phyloP scores from a whole-genome alignment of 1,284 basidiomycete genomes.

The Melampsora americana region DNA sequence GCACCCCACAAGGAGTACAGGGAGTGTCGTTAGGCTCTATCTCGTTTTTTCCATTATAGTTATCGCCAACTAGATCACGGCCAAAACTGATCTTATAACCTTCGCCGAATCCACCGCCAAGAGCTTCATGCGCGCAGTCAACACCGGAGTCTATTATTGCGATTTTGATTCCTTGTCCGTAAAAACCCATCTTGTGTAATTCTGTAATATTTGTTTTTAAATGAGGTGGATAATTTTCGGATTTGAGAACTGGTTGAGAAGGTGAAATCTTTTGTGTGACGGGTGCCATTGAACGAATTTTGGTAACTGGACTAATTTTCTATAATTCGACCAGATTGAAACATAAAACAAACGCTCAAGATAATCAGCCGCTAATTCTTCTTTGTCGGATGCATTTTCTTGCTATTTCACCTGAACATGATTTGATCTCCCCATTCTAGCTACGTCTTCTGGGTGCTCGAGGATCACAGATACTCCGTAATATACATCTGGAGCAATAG shows the following conservation, averaged over 20 bases:
- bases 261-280: background rate
- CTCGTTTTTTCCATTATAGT: background rate
- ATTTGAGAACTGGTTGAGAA: background rate
- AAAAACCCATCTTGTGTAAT: slow-evolving; percentile 59
- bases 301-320: background rate
- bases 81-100: slow-evolving; percentile 65
- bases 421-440: slow-evolving; percentile 7
- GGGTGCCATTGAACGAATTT: background rate
- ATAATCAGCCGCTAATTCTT: no score
- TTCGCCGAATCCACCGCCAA: slow-evolving; percentile 65
- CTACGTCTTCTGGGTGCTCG: slow-evolving; percentile 16
- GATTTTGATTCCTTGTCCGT: slow-evolving; percentile 61
- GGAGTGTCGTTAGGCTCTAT: slow-evolving; percentile 8
- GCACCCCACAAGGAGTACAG: slow-evolving; percentile 35
- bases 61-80: slow-evolving; percentile 58
- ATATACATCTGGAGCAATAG: slow-evolving; percentile 38
- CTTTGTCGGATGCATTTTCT: no score
- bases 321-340: no score
- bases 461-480: slow-evolving; percentile 35
- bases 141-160: slow-evolving; percentile 58
- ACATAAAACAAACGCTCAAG: no score
- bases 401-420: slow-evolving; percentile 36
- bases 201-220: slow-evolving; percentile 61
- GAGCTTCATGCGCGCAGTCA: slow-evolving; percentile 64
- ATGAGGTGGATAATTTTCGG: slow-evolving; percentile 53